A percentile compares a stretch with the other conserved stretches of the same genome.
These are phyloP conservation scores for Ogataea ganodermae DNA, from an alignment of 805 yeast genomes.

Conservation along the genomic window DNA sequence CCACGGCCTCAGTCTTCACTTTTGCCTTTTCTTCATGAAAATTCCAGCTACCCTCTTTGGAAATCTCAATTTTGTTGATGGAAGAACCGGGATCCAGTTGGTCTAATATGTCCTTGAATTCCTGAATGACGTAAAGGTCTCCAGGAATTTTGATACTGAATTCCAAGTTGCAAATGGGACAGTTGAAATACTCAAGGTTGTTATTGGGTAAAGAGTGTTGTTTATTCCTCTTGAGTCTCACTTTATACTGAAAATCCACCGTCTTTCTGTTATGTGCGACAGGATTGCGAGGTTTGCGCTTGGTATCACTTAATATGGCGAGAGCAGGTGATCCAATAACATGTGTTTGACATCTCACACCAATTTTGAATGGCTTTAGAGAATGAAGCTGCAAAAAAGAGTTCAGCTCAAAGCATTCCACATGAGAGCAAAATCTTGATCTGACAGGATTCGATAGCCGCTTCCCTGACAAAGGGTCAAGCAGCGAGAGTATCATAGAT, in stretches of 20 bases:
- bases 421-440: conserved; percentile 36
- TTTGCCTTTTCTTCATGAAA: conserved; percentile 13
- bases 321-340: conserved; percentile 17
- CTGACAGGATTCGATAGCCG: conserved; percentile 34
- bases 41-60: conserved; percentile 31
- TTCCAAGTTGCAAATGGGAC: conserved; percentile 39
- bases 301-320: conserved; percentile 30
- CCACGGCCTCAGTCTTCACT: conserved; percentile 11
- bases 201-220: conserved; percentile 26
- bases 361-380: conserved; percentile 31
- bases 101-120: conserved; percentile 30
- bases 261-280: conserved; percentile 28
- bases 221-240: conserved; percentile 20
- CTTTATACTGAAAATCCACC: conserved; percentile 26
- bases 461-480: conserved; percentile 37
- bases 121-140: conserved; percentile 36
- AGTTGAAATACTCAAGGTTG: conserved; percentile 32
- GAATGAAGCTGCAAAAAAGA: conserved; percentile 33
- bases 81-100: conserved; percentile 18
- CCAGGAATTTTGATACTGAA: conserved; percentile 35
- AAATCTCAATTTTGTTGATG: conserved; percentile 29
- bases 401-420: conserved; percentile 38
- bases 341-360: conserved; percentile 22
- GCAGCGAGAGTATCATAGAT: conserved; percentile 31
- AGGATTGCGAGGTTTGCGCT: conserved; percentile 23